These are phyloP conservation scores for Aspergillus fumigatiaffinis DNA, from an alignment of 2,329 filamentous ascomycete species.

Conservation along the genomic window DNA sequence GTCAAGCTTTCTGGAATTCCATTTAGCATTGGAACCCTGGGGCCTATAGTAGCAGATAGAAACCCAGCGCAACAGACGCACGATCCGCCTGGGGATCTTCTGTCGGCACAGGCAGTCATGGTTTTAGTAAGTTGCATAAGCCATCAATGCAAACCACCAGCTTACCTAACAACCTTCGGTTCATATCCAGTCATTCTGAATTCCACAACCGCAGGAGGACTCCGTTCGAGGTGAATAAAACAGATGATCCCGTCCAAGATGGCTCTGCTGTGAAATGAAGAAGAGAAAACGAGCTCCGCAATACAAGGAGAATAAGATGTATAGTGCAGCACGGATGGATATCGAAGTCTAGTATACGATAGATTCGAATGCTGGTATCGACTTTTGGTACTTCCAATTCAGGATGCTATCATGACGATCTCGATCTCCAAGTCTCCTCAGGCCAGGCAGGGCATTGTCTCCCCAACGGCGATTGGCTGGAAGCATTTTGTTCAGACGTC, in stretches of 20 bases:
- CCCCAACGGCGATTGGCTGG: not conserved
- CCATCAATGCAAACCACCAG: not conserved
- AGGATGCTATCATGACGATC: not conserved
- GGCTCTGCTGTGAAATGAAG: not conserved
- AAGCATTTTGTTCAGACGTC: no score
- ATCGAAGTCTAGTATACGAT: not conserved
- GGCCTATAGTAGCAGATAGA: conserved; percentile 5
- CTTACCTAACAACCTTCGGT: not conserved
- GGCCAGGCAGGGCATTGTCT: not conserved
- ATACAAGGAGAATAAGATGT: not conserved
- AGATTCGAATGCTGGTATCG: not conserved
- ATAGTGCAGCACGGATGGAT: not conserved
- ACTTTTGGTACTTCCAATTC: not conserved
- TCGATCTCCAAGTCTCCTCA: not conserved
- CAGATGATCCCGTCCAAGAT: not conserved
- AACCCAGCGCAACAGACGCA: conserved; percentile 34
- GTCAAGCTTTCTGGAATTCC: conserved; percentile 9
- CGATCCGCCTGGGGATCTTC: conserved; percentile 40
- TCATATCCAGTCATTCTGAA: not conserved
- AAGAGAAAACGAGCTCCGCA: not conserved
- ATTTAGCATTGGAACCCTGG: conserved; percentile 4
- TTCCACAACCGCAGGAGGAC: not conserved
- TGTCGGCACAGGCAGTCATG: conserved; percentile 33
- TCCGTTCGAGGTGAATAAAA: no score
- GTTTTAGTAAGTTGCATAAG: conserved; percentile 32